phyloP scores from a whole-genome alignment of 352 stramenopile species.

The Thalassiosira pacifica region DNA sequence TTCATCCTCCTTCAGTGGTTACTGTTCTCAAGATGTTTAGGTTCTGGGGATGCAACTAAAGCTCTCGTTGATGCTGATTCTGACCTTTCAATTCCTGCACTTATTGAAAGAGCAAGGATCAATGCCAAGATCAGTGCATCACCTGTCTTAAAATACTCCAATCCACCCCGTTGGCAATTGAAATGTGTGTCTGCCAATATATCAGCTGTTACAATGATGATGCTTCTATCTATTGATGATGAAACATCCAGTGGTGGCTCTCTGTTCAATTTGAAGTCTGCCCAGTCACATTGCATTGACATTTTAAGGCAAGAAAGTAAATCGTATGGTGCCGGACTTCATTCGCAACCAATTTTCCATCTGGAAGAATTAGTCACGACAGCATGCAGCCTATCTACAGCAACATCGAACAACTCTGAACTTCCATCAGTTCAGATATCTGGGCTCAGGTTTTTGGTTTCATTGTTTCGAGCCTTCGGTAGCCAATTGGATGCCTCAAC shows the following conservation, averaged over 20 bases:
- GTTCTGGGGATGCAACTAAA: slow-evolving; percentile 60
- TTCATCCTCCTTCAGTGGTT: slow-evolving; percentile 72
- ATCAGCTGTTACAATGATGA: slow-evolving; percentile 43
- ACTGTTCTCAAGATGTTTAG: slow-evolving; percentile 70
- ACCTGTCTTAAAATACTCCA: slow-evolving; percentile 63
- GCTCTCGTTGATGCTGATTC: slow-evolving; percentile 34
- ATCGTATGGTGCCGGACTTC: slow-evolving; percentile 32
- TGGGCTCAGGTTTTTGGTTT: slow-evolving; percentile 72
- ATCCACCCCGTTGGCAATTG: slow-evolving; percentile 78
- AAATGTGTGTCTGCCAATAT: slow-evolving; percentile 72
- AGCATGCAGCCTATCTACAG: slow-evolving; percentile 74
- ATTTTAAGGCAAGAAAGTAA: slow-evolving; percentile 61
- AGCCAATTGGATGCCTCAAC: slow-evolving; percentile 70
- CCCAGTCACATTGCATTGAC: slow-evolving; percentile 52
- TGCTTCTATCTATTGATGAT: slow-evolving; percentile 53
- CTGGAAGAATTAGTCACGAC: slow-evolving; percentile 71
- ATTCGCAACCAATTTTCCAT: slow-evolving; percentile 75
- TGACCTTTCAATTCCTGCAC: slow-evolving; percentile 49
- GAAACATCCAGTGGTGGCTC: slow-evolving; percentile 18
- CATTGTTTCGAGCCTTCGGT: slow-evolving; percentile 75
- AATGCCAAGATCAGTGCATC: slow-evolving; percentile 54
- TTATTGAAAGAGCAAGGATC: slow-evolving; percentile 55
- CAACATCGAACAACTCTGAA: slow-evolving; percentile 83
- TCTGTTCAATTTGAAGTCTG: slow-evolving; percentile 67
- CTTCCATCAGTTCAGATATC: slow-evolving; percentile 76